Conservation (phyloP, 148 eudicot species). For the Heliosperma pusillum region DNA sequence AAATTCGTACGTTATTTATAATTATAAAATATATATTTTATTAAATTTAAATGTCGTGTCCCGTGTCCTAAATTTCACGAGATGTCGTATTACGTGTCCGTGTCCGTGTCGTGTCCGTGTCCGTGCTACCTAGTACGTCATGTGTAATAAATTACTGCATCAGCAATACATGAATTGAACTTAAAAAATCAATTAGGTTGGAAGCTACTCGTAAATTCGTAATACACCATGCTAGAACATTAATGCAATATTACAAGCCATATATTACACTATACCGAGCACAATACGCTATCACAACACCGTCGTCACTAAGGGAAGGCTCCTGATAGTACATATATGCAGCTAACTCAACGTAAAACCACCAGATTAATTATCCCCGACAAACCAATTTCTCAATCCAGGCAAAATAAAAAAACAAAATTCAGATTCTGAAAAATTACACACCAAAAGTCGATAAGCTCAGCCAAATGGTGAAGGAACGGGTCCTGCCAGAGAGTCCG, state of each 20-base stretch:
- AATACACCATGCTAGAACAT: not conserved
- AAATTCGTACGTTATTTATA: no score
- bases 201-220: no score
- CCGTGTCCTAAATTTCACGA: no score
- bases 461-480: slow-evolving; percentile 91
- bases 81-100: no score
- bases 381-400: slow-evolving; percentile 3
- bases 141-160: not conserved
- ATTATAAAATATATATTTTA: no score
- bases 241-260: not conserved
- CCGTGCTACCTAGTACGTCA: no score
- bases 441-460: slow-evolving; percentile 11
- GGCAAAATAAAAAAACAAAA: slow-evolving; percentile 12
- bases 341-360: not conserved
- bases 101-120: no score
- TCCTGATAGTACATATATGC: slow-evolving; percentile 8
- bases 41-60: no score
- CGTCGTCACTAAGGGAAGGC: not conserved
- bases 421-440: not conserved
- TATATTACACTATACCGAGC: not conserved
- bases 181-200: not conserved
- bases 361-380: not conserved
- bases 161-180: not conserved
- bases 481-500: slow-evolving; percentile 76
- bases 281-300: slow-evolving; percentile 1